Percentiles rank a stretch among this genome's conserved stretches.
Evolutionary conservation across 2,329 filamentous ascomycete genomes (phyloP).

Genomic region (Beauveria bassiana): DNA sequence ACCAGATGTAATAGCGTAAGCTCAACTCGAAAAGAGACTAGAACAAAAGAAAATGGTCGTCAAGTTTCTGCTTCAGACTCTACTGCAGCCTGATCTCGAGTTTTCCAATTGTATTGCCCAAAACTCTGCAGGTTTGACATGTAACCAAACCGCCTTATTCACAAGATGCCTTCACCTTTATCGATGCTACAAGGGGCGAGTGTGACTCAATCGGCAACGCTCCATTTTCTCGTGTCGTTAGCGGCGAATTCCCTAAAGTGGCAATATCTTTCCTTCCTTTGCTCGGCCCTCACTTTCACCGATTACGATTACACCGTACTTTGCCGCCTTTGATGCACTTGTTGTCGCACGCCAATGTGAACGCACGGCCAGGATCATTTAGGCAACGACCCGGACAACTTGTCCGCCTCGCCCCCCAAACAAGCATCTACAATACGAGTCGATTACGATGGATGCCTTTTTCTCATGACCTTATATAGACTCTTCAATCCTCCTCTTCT

Average conservation of each 20-base stretch:
- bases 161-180: background rate
- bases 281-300: no score
- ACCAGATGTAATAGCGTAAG: no score
- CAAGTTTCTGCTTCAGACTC: no score
- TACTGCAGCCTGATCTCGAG: no score
- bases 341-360: no score
- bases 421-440: background rate
- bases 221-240: background rate
- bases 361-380: background rate
- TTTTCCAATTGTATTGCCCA: no score
- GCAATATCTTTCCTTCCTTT: no score
- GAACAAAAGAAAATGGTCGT: background rate
- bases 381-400: background rate
- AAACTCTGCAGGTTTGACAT: background rate
- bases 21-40: background rate
- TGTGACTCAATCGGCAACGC: constrained; percentile 4
- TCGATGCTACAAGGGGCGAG: background rate
- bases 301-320: no score
- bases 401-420: background rate
- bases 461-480: background rate
- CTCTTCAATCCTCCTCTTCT: background rate
- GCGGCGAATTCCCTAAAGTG: background rate
- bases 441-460: background rate
- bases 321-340: no score
- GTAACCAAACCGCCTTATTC: background rate